A percentile compares a stretch with the other conserved stretches of the same genome.
phyloP scores from a whole-genome alignment of 192 early-diverging fungal genomes.

The Dimargaris cristalligena region DNA sequence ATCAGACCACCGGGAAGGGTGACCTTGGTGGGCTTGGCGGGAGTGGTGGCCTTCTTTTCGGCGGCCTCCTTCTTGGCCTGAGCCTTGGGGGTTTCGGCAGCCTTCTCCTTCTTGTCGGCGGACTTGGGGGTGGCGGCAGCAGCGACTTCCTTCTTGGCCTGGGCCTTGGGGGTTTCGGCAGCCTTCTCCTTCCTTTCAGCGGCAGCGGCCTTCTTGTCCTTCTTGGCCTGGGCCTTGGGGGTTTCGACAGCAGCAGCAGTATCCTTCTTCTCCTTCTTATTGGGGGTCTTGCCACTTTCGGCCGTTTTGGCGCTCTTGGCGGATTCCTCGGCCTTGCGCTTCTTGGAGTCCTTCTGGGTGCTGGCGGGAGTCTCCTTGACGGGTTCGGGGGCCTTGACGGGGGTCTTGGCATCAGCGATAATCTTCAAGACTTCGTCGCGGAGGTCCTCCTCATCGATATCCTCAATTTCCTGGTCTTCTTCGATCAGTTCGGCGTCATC shows the following conservation, averaged over 20 bases:
- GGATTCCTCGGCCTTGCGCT: too few species aligned
- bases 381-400: too few species aligned
- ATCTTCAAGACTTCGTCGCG: conserved; percentile 18
- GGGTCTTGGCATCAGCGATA: conserved; percentile 16
- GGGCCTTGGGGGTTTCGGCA: conserved; percentile 8
- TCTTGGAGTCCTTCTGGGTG: too few species aligned
- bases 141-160: conserved; percentile 15
- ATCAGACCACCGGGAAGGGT: conserved; percentile 58
- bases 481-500: conserved; percentile 24
- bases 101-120: conserved; percentile 28
- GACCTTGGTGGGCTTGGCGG: conserved; percentile 27
- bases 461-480: conserved; percentile 15
- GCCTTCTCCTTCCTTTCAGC: conserved; percentile 8
- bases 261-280: too few species aligned
- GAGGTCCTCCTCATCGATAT: conserved; percentile 21
- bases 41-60: conserved; percentile 26
- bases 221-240: conserved; percentile 7
- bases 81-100: conserved; percentile 10
- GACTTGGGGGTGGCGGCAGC: conserved; percentile 24
- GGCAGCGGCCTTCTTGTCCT: not conserved
- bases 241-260: too few species aligned
- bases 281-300: too few species aligned
- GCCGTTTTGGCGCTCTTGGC: too few species aligned
- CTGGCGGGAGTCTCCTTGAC: too few species aligned
- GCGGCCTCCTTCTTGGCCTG: conserved; percentile 19